Evolutionary conservation across 2,329 filamentous ascomycete genomes (phyloP), one percentile per base, ranked within the genome.

Genomic region (Pyrenophora tritici-repentis): DNA sequence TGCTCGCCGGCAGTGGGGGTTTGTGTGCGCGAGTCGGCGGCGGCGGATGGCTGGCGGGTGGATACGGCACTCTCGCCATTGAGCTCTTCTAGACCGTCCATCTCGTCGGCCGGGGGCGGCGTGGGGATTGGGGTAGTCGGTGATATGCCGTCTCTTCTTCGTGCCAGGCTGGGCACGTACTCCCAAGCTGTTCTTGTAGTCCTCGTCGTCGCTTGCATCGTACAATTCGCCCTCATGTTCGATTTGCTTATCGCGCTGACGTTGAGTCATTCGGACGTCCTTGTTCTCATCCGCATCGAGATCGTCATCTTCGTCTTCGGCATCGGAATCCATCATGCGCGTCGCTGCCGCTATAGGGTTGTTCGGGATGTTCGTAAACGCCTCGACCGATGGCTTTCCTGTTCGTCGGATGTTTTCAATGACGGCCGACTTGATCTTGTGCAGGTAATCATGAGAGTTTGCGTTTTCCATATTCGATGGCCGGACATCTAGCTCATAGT

Each of bases 261-360:
- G 87, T 72, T 94, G 84, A 0, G 91, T 95, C 74, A 87, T 86
- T 20, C 93, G 87, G 47, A 83, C 83, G 68, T 97, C 93, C 62
- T 90, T 88, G 70, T 94, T 91, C 62, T 90, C 84, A 58, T 97
- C 92, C 45, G 91, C 90, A 57, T 97, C 92, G 1, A 90, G 62
- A 59, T 88, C 86, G 54, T 76, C 85, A 34, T 86, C 75, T 31
- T 83, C 79, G 16, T 83, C 85, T 65, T 88, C 86, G 26, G 81
- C 82, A 53, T 88, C 86, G 17, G 86, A 85, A 44, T 86, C 84
- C 71, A 84, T 81, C 5, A 79, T 79, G 48, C 82, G 81, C 24
- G 78, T 78, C 4, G 84, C 63, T 62, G 17, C 37, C 61, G 17
- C 35, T 13, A 18, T 12, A 12, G 83, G 78, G 9, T 81, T 77